Conservation (phyloP, 1,139 yeast species). For the Blastobotrys proliferans region DNA sequence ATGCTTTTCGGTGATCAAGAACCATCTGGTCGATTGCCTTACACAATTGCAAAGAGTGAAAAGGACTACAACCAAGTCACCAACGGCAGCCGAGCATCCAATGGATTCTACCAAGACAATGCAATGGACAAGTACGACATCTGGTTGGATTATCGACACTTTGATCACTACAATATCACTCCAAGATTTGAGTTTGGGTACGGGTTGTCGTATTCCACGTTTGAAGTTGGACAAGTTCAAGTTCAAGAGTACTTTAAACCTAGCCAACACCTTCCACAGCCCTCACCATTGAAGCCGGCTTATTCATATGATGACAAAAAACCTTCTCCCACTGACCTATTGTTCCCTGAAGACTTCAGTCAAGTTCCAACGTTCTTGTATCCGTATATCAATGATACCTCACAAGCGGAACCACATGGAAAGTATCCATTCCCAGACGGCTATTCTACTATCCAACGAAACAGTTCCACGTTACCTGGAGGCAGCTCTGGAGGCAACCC, state of each 20-base stretch:
- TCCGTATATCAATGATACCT: constrained; percentile 27
- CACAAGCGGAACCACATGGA: constrained; percentile 21
- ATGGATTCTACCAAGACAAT: constrained; percentile 41
- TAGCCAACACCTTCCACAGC: constrained; percentile 47
- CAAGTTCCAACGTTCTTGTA: constrained; percentile 25
- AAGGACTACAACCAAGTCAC: constrained; percentile 47
- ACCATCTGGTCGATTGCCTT: constrained; percentile 62
- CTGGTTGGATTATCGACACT: constrained; percentile 48
- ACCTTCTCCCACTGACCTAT: constrained; percentile 41
- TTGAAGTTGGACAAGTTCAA: constrained; percentile 35
- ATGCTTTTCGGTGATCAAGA: constrained; percentile 54
- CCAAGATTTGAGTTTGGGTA: constrained; percentile 61
- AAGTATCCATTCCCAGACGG: constrained; percentile 54
- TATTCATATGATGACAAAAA: constrained; percentile 19
- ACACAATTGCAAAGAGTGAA: constrained; percentile 55
- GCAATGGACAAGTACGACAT: constrained; percentile 34
- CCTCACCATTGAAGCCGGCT: constrained; percentile 40
- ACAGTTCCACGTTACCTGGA: too few relatives aligned
- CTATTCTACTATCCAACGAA: constrained; percentile 39
- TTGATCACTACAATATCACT: constrained; percentile 52
- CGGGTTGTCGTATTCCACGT: constrained; percentile 56
- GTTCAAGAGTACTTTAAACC: constrained; percentile 45
- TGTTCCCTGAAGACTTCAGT: constrained; percentile 41
- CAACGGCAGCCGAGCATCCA: constrained; percentile 29
- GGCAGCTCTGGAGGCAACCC: constrained; percentile 56